These are phyloP conservation scores for Elongisporangium prolatum DNA, from an alignment of 352 stramenopile species.

Conservation along the genomic window DNA sequence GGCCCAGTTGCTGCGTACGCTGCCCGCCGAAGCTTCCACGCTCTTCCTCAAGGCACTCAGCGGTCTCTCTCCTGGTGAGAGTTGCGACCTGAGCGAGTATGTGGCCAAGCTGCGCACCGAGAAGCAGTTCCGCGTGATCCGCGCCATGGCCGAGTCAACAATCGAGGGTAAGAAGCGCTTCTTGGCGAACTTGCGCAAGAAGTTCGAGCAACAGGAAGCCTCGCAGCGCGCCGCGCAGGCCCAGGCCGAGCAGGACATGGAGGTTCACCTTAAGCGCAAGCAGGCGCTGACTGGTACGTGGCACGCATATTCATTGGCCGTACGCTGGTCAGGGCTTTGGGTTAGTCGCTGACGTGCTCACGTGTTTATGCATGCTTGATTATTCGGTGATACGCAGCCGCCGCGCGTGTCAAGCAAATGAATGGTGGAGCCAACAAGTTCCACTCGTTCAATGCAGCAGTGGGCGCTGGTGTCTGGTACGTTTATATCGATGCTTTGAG, in stretches of 20 bases:
- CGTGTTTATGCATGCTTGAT: constrained; percentile 1
- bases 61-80: constrained; percentile 64
- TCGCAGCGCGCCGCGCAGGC: constrained; percentile 46
- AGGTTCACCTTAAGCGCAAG: constrained; percentile 66
- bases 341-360: neutral
- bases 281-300: constrained; percentile 56
- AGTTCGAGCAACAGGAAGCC: constrained; percentile 61
- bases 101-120: constrained; percentile 65
- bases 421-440: constrained; percentile 61
- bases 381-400: constrained; percentile 27
- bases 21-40: constrained; percentile 62
- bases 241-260: constrained; percentile 57
- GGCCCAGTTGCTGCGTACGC: constrained; percentile 62
- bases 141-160: constrained; percentile 75
- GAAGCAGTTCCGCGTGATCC: constrained; percentile 86
- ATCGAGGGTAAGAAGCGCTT: constrained; percentile 81
- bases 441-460: constrained; percentile 66
- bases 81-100: constrained; percentile 72
- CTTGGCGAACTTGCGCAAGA: constrained; percentile 56
- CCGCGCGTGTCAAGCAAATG: constrained; percentile 61
- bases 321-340: neutral
- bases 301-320: neutral
- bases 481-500: constrained; percentile 5
- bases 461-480: constrained; percentile 24
- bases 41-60: constrained; percentile 77